Evolutionary conservation across 2,329 filamentous ascomycete species (phyloP).

Genomic region (Myriosclerotinia curreyana): DNA sequence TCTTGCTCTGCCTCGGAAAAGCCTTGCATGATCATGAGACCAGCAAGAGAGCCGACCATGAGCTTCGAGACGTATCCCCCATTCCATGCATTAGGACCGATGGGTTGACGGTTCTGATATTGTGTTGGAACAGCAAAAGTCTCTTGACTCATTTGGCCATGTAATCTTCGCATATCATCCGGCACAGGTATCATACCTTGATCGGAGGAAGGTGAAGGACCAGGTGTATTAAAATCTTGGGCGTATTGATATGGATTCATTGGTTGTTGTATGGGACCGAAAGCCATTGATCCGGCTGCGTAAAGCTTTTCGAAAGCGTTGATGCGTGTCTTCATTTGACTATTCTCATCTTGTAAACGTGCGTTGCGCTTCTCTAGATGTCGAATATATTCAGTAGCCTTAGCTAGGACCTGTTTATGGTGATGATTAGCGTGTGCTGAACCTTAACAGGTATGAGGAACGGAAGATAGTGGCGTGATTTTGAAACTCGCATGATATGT

Average conservation of each 20-base stretch:
- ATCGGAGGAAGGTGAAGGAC: conserved; percentile 39
- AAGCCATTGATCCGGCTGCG: conserved; percentile 65
- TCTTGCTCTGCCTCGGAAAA: conserved; percentile 61
- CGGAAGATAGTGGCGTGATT: conserved; percentile 11
- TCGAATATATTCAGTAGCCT: conserved; percentile 93
- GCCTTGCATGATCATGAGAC: conserved; percentile 87
- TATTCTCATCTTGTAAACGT: conserved; percentile 77
- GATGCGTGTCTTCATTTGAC: conserved; percentile 72
- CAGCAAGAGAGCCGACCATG: conserved; percentile 89
- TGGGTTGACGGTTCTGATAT: conserved; percentile 49
- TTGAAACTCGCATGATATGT: conserved; percentile 22
- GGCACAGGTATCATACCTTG: conserved; percentile 64
- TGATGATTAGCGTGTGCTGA: conserved; percentile 21
- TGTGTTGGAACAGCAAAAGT: conserved; percentile 37
- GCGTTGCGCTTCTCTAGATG: conserved; percentile 91
- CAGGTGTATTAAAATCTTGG: conserved; percentile 35
- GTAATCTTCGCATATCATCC: conserved; percentile 54
- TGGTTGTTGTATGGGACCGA: conserved; percentile 53
- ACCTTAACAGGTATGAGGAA: background rate
- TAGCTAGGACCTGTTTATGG: conserved; percentile 61
- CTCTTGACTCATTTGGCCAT: conserved; percentile 37
- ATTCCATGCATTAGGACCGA: conserved; percentile 56
- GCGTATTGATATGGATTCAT: conserved; percentile 39
- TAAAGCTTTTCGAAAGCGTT: conserved; percentile 76
- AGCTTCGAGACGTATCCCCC: conserved; percentile 63